phyloP scores from a whole-genome alignment of 148 eudicot genomes.

The Rheum nobile region DNA sequence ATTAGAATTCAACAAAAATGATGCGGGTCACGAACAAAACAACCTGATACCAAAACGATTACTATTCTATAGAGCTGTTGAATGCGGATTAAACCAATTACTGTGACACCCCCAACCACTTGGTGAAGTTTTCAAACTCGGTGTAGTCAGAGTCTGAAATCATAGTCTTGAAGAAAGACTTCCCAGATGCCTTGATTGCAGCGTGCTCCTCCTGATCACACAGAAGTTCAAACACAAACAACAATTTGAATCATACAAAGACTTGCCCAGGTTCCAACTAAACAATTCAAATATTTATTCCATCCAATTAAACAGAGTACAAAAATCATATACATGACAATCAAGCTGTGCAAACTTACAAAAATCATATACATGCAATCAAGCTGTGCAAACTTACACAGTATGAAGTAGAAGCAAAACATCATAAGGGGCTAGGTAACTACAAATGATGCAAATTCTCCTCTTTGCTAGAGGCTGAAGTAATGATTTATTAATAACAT shows the following conservation, averaged over 20 bases:
- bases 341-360: too few relatives aligned
- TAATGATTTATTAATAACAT: too few relatives aligned
- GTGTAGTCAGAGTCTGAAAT: conserved; percentile 34
- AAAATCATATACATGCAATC: neutral
- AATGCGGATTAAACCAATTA: neutral
- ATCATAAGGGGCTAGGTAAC: neutral
- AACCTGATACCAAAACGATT: neutral
- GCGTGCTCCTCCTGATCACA: conserved; percentile 19
- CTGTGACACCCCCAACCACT: conserved; percentile 38
- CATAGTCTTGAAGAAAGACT: conserved; percentile 31
- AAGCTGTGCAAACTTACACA: neutral
- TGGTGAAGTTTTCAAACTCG: conserved; percentile 33
- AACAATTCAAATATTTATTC: neutral
- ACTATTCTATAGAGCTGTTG: neutral
- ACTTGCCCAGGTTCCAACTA: neutral
- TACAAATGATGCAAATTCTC: neutral
- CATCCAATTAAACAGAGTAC: neutral
- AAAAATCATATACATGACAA: neutral
- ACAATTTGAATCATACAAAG: neutral
- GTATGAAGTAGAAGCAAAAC: neutral
- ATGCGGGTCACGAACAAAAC: neutral
- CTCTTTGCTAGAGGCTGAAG: too few relatives aligned
- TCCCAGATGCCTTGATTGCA: conserved; percentile 25
- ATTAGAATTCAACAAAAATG: neutral
- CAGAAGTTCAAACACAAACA: neutral